Conservation (phyloP, 768 basidiomycete species). For the Trametes sanguinea region DNA sequence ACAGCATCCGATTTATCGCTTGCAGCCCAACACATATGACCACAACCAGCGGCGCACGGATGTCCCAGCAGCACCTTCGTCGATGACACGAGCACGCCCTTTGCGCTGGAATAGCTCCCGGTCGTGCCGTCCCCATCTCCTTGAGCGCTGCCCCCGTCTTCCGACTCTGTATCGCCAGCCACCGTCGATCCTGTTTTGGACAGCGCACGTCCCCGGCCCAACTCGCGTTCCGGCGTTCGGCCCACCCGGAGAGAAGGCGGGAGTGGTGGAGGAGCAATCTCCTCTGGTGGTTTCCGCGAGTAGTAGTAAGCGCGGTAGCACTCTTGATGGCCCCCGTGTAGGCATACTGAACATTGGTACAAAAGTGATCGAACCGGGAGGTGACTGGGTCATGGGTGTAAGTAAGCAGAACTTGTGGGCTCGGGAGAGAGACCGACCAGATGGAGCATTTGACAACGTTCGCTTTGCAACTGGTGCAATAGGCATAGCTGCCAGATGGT, state of each 20-base stretch:
- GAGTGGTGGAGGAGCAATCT: constrained; percentile 16
- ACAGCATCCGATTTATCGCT: constrained; percentile 5
- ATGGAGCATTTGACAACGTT: constrained; percentile 61
- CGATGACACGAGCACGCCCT: constrained; percentile 4
- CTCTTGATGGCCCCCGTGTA: constrained; percentile 79
- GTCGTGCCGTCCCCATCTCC: constrained; percentile 20
- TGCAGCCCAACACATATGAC: constrained; percentile 59
- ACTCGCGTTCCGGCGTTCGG: constrained; percentile 30
- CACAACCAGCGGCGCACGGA: constrained; percentile 79
- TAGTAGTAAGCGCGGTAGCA: constrained; percentile 63
- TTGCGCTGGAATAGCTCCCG: constrained; percentile 15
- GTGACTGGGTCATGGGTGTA: constrained; percentile 47
- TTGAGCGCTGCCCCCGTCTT: constrained; percentile 26
- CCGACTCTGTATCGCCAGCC: constrained; percentile 26
- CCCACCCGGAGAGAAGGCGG: constrained; percentile 14
- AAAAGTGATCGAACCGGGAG: constrained; percentile 72
- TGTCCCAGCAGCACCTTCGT: constrained; percentile 47
- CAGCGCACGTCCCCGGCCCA: constrained; percentile 16
- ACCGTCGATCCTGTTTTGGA: constrained; percentile 13
- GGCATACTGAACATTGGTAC: constrained; percentile 75
- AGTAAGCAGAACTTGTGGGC: constrained; percentile 6
- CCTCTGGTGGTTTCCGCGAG: constrained; percentile 49
- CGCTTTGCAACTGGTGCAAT: constrained; percentile 57
- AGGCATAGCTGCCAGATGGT: constrained; percentile 47
- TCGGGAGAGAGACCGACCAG: constrained; percentile 51